These are phyloP conservation scores for Trametopsis cervina DNA, from an alignment of 768 basidiomycete genomes.

Conservation along the genomic window DNA sequence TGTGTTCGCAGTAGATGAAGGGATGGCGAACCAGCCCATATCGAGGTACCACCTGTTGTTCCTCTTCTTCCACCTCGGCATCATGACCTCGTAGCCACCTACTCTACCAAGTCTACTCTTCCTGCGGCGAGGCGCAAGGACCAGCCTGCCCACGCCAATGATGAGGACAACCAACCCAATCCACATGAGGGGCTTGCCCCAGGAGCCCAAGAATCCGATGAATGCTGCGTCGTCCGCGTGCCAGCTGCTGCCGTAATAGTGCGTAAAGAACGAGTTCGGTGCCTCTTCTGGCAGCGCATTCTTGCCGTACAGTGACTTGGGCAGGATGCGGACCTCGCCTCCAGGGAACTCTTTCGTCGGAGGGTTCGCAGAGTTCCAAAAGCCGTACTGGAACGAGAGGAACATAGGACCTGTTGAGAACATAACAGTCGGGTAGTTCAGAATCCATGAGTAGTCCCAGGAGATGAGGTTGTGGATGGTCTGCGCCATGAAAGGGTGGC, in stretches of 20 bases:
- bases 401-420: slow-evolving; percentile 99
- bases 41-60: slow-evolving; percentile 73
- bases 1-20: slow-evolving; percentile 29
- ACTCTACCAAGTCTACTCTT: slow-evolving; percentile 53
- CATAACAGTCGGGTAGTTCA: slow-evolving; percentile 99
- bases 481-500: slow-evolving; percentile 85
- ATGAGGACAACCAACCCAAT: slow-evolving; percentile 68
- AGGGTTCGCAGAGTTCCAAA: slow-evolving; percentile 69
- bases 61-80: slow-evolving; percentile 66
- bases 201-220: slow-evolving; percentile 83
- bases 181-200: slow-evolving; percentile 89
- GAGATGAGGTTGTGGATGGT: slow-evolving; percentile 87
- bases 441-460: slow-evolving; percentile 90
- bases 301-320: slow-evolving; percentile 97
- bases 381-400: slow-evolving; percentile 86
- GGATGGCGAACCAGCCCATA: slow-evolving; percentile 49
- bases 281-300: slow-evolving; percentile 80
- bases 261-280: slow-evolving; percentile 91
- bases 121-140: slow-evolving; percentile 48
- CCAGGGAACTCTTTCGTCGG: slow-evolving; percentile 44
- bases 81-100: slow-evolving; percentile 70
- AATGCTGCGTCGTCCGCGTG: slow-evolving; percentile 98
- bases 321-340: slow-evolving; percentile 79
- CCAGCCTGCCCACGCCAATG: slow-evolving; percentile 53
- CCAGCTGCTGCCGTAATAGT: slow-evolving; percentile 98